phyloP scores from a whole-genome alignment of 2,329 filamentous ascomycete species.

The Aureobasidium namibiae region DNA sequence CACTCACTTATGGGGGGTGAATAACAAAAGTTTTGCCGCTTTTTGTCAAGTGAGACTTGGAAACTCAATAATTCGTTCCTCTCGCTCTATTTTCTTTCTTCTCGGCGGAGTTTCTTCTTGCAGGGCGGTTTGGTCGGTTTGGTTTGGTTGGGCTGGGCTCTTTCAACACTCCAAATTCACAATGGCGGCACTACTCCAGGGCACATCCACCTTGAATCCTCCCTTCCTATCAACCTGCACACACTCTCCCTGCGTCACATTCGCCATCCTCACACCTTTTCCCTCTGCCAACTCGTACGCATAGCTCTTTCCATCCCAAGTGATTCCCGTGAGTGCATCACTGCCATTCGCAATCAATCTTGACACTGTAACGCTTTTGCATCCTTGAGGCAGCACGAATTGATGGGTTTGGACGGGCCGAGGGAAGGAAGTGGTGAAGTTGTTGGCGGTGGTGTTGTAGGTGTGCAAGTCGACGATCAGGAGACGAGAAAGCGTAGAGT shows the following conservation, averaged over 20 bases:
- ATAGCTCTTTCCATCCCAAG: slow-evolving; percentile 55
- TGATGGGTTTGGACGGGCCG: slow-evolving; percentile 33
- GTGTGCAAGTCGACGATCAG: slow-evolving; percentile 50
- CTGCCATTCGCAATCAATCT: slow-evolving; percentile 53
- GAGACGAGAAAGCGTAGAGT: slow-evolving; percentile 38
- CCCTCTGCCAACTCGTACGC: slow-evolving; percentile 51
- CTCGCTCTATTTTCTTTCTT: too few relatives aligned
- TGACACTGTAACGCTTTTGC: slow-evolving; percentile 30
- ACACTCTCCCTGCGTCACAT: slow-evolving; percentile 47
- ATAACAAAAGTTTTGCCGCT: too few relatives aligned
- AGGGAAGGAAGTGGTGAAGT: slow-evolving; percentile 37
- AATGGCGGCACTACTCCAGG: slow-evolving; percentile 14
- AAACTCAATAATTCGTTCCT: too few relatives aligned
- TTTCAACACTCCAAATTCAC: background rate
- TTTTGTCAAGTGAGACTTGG: too few relatives aligned
- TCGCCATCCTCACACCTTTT: slow-evolving; percentile 44
- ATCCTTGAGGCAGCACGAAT: slow-evolving; percentile 31
- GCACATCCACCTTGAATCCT: slow-evolving; percentile 1
- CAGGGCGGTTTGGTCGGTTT: too few relatives aligned
- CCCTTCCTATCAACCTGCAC: slow-evolving; percentile 17
- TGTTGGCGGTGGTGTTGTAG: slow-evolving; percentile 40
- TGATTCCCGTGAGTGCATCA: slow-evolving; percentile 54
- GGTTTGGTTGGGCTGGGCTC: too few relatives aligned
- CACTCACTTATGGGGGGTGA: too few relatives aligned
- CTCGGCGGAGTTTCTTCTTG: too few relatives aligned